phyloP scores from a whole-genome alignment of 768 basidiomycete genomes.

The Suillus bovinus region DNA sequence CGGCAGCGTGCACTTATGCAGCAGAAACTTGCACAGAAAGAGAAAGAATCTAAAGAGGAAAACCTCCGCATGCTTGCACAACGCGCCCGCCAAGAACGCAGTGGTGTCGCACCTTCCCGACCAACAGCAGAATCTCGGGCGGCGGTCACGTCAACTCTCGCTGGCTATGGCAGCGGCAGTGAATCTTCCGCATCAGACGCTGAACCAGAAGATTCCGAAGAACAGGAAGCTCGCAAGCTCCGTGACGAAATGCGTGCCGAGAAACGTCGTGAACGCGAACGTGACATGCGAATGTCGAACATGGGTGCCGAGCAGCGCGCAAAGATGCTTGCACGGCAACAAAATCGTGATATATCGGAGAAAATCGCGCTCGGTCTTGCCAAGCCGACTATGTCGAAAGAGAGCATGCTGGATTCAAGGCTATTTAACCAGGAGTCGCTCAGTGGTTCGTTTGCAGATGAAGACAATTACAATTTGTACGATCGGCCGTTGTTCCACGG shows the following conservation, averaged over 20 bases:
- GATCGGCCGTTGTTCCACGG: conserved; percentile 96
- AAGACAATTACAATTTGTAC: conserved; percentile 93
- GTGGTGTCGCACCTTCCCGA: conserved; percentile 66
- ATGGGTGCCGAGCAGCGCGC: conserved; percentile 98
- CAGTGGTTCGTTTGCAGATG: conserved; percentile 78
- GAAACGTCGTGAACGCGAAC: conserved; percentile 91
- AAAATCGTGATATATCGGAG: conserved; percentile 99
- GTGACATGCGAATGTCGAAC: conserved; percentile 98
- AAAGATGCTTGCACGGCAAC: conserved; percentile 92
- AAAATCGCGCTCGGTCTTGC: conserved; percentile 98
- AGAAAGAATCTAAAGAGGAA: conserved; percentile 95
- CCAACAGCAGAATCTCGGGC: conserved; percentile 68
- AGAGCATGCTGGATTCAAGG: conserved; percentile 95
- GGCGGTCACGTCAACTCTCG: conserved; percentile 74
- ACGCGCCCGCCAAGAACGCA: conserved; percentile 92
- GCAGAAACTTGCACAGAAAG: conserved; percentile 97
- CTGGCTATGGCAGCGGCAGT: conserved; percentile 85
- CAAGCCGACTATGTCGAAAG: conserved; percentile 94
- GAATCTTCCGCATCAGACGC: conserved; percentile 47
- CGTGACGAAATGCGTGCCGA: conserved; percentile 90
- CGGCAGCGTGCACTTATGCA: conserved; percentile 96
- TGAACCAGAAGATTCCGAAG: conserved; percentile 67
- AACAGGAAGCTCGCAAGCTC: conserved; percentile 83
- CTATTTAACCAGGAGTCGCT: conserved; percentile 96
- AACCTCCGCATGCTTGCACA: conserved; percentile 92